phyloP scores from a whole-genome alignment of 176 grass and related monocot genomes.

The Avena sativa region DNA sequence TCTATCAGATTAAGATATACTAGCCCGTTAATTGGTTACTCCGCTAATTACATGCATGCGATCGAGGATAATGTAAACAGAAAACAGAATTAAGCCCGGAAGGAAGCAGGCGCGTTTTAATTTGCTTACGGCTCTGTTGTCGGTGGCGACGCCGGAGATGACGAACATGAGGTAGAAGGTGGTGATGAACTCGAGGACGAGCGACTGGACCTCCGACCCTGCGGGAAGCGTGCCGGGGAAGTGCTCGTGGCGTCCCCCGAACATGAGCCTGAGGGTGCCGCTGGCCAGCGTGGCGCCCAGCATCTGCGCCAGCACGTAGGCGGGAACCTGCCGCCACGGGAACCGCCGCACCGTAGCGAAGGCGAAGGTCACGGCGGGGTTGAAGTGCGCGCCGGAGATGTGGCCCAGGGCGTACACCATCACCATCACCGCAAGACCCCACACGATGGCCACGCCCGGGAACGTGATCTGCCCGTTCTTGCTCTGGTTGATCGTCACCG shows the following conservation, averaged over 20 bases:
- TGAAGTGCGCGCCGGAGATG: slow-evolving; percentile 98
- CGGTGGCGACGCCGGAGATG: slow-evolving; percentile 84
- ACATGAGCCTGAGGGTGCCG: slow-evolving; percentile 76
- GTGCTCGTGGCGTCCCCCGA: slow-evolving; percentile 64
- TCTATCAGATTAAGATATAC: not conserved
- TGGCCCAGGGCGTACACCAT: slow-evolving; percentile 96
- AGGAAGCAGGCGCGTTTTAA: not conserved
- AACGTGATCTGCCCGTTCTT: slow-evolving; percentile 79
- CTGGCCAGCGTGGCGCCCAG: slow-evolving; percentile 60
- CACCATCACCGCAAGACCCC: slow-evolving; percentile 91
- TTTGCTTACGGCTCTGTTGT: slow-evolving; percentile 74
- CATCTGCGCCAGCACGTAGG: slow-evolving; percentile 69
- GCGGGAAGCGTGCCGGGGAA: slow-evolving; percentile 67
- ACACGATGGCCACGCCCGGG: slow-evolving; percentile 82
- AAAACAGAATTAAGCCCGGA: too few species aligned
- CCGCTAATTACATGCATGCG: not conserved
- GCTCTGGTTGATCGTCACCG: slow-evolving; percentile 83
- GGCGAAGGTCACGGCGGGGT: slow-evolving; percentile 86
- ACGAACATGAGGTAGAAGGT: slow-evolving; percentile 96
- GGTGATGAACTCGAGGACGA: slow-evolving; percentile 82
- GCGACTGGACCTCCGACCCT: slow-evolving; percentile 72
- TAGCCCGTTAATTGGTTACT: too few species aligned
- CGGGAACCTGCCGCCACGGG: slow-evolving; percentile 83
- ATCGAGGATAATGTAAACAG: too few species aligned
- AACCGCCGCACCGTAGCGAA: slow-evolving; percentile 84